phyloP scores from a whole-genome alignment of 352 stramenopile species.

The Globisporangium paddicum region DNA sequence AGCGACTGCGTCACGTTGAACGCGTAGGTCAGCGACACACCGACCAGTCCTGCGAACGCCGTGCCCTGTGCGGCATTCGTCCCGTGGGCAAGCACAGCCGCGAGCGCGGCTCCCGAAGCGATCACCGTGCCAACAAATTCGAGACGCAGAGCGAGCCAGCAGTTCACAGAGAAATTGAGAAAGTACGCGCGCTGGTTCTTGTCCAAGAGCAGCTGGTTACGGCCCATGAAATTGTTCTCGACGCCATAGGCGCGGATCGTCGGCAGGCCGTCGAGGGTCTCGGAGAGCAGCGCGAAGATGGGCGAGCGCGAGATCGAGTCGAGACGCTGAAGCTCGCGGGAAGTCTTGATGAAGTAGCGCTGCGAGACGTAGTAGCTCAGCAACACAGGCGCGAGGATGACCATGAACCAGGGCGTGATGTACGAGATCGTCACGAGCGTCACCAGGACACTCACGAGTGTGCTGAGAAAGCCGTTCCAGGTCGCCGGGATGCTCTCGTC shows the following conservation, averaged over 20 bases:
- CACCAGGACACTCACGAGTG: conserved; percentile 52
- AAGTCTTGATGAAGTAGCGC: conserved; percentile 91
- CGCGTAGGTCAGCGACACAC: conserved; percentile 67
- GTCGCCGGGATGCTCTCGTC: conserved; percentile 62
- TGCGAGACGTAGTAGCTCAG: conserved; percentile 59
- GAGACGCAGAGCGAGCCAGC: conserved; percentile 69
- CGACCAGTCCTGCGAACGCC: conserved; percentile 51
- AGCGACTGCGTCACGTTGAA: conserved; percentile 72
- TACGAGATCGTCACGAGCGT: conserved; percentile 62
- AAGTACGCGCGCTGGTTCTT: conserved; percentile 70
- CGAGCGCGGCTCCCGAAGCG: conserved; percentile 39
- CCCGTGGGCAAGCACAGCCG: conserved; percentile 43
- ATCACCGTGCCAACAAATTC: conserved; percentile 67
- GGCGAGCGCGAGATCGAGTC: conserved; percentile 91
- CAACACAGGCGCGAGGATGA: conserved; percentile 63
- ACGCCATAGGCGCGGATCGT: conserved; percentile 89
- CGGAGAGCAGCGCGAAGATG: conserved; percentile 93
- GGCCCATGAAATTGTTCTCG: conserved; percentile 44
- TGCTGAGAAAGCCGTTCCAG: conserved; percentile 61
- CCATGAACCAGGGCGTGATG: conserved; percentile 59
- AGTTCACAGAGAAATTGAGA: conserved; percentile 62
- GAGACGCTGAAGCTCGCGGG: conserved; percentile 92
- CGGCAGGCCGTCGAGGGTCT: conserved; percentile 92
- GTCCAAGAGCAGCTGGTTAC: conserved; percentile 51
- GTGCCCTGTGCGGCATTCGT: conserved; percentile 31